phyloP scores from a whole-genome alignment of 805 yeast species.

The Priceomyces fermenticarens region DNA sequence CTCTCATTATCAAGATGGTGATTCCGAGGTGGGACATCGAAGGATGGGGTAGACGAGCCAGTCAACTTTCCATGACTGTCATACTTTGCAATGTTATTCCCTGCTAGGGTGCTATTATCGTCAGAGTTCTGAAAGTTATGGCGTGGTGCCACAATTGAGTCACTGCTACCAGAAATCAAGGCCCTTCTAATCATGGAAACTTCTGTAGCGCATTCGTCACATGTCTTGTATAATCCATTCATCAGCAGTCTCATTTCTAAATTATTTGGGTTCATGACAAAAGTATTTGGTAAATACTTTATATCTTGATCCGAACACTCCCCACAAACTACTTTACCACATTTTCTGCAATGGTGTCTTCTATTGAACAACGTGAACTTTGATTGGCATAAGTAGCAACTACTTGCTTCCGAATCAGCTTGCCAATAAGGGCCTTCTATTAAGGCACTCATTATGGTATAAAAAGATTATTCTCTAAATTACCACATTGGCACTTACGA shows the following conservation, averaged over 20 bases:
- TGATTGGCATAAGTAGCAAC: slow-evolving; percentile 55
- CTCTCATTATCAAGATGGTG: slow-evolving; percentile 18
- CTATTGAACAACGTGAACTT: slow-evolving; percentile 61
- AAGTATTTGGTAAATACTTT: slow-evolving; percentile 56
- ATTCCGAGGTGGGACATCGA: slow-evolving; percentile 5
- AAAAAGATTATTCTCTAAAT: no score
- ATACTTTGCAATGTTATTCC: slow-evolving; percentile 18
- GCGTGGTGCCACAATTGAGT: background rate
- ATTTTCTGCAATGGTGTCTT: slow-evolving; percentile 79
- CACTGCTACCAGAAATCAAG: slow-evolving; percentile 14
- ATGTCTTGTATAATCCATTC: slow-evolving; percentile 64
- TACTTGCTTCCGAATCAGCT: slow-evolving; percentile 50
- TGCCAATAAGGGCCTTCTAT: slow-evolving; percentile 58
- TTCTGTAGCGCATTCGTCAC: slow-evolving; percentile 70
- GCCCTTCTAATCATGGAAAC: slow-evolving; percentile 48
- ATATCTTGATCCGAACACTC: slow-evolving; percentile 55
- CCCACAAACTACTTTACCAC: slow-evolving; percentile 79
- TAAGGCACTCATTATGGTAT: slow-evolving; percentile 1
- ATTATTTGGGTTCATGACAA: slow-evolving; percentile 54
- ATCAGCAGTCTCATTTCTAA: slow-evolving; percentile 48
- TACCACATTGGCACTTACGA: no score
- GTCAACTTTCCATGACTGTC: slow-evolving; percentile 15
- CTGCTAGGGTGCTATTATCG: slow-evolving; percentile 4
- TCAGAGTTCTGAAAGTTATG: background rate
- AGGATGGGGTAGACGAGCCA: slow-evolving; percentile 20